Conservation (phyloP, 805 yeast species). For the Suhomyces tanzawaensis region DNA sequence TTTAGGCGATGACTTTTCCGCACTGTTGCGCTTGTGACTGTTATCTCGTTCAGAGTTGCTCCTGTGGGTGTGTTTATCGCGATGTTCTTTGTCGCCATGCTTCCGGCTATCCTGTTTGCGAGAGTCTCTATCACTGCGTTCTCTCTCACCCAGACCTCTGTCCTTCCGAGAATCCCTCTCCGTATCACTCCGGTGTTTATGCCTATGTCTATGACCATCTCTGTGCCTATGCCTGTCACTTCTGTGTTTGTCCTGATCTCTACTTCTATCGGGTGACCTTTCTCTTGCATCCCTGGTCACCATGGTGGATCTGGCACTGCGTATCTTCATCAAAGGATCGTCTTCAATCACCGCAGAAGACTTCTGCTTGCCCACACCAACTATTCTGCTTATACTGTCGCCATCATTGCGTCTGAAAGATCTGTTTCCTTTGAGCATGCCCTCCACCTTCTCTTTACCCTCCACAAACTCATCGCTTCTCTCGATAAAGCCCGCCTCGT, state of each 20-base stretch:
- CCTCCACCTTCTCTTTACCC: conserved; percentile 45
- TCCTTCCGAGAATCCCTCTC: too few species aligned
- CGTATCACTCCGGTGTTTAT: too few species aligned
- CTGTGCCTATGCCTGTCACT: conserved; percentile 5
- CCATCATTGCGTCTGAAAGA: background rate
- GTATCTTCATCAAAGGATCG: conserved; percentile 53
- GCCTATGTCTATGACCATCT: conserved; percentile 9
- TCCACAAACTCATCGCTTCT: conserved; percentile 30
- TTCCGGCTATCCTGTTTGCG: too few species aligned
- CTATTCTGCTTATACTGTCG: conserved; percentile 1
- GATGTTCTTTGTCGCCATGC: too few species aligned
- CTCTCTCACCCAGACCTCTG: too few species aligned
- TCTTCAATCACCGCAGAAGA: conserved; percentile 27
- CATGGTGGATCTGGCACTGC: conserved; percentile 10
- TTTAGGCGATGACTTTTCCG: too few species aligned
- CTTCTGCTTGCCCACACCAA: conserved; percentile 24
- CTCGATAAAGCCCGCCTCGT: conserved; percentile 38
- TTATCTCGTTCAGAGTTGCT: too few species aligned
- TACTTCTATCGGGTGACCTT: too few species aligned
- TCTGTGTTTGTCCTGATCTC: conserved; percentile 6
- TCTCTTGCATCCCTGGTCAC: too few species aligned
- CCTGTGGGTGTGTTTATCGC: too few species aligned
- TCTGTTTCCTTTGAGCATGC: conserved; percentile 49
- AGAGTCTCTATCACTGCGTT: too few species aligned
- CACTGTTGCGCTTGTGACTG: background rate